These are phyloP conservation scores for Ettlia oleoabundans DNA, from an alignment of 139 green algal genomes.

Conservation along the genomic window DNA sequence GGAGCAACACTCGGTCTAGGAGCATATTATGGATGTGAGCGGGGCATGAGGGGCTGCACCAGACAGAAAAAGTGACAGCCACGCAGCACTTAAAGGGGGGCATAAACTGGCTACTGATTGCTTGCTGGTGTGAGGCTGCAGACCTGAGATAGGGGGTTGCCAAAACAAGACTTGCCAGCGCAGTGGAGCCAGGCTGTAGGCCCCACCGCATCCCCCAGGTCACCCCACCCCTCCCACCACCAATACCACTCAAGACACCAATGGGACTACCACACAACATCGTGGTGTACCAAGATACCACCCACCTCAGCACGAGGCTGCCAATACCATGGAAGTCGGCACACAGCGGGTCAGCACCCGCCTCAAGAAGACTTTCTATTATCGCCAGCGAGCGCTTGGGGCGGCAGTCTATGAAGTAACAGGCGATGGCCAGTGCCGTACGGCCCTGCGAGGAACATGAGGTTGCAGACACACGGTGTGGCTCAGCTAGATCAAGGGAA, in stretches of 20 bases:
- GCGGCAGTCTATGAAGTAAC: slow-evolving; percentile 30
- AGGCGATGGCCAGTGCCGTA: slow-evolving; percentile 22
- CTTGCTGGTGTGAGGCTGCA: too few species aligned
- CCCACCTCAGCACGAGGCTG: slow-evolving; percentile 21
- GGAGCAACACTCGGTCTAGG: background rate
- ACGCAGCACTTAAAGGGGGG: too few species aligned
- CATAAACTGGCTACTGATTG: too few species aligned
- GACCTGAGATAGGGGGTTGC: too few species aligned
- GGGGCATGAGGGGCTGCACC: slow-evolving; percentile 23
- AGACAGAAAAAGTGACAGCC: background rate
- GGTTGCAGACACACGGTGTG: too few species aligned
- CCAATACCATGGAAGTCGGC: slow-evolving; percentile 22
- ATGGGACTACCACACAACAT: background rate
- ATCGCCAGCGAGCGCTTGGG: slow-evolving; percentile 20
- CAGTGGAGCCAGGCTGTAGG: too few species aligned
- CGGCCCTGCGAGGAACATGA: slow-evolving; percentile 4
- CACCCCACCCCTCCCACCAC: too few species aligned
- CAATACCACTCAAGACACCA: background rate
- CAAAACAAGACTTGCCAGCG: too few species aligned
- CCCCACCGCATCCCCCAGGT: too few species aligned
- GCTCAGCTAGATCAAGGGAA: too few species aligned
- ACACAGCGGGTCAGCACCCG: slow-evolving; percentile 11
- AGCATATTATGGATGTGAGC: background rate
- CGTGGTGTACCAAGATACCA: too few species aligned
- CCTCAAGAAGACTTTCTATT: slow-evolving; percentile 7